A percentile compares a stretch with the other conserved stretches of the same genome.
Evolutionary conservation across 2,329 filamentous ascomycete species (phyloP).

Genomic region (Colletotrichum cereale): DNA sequence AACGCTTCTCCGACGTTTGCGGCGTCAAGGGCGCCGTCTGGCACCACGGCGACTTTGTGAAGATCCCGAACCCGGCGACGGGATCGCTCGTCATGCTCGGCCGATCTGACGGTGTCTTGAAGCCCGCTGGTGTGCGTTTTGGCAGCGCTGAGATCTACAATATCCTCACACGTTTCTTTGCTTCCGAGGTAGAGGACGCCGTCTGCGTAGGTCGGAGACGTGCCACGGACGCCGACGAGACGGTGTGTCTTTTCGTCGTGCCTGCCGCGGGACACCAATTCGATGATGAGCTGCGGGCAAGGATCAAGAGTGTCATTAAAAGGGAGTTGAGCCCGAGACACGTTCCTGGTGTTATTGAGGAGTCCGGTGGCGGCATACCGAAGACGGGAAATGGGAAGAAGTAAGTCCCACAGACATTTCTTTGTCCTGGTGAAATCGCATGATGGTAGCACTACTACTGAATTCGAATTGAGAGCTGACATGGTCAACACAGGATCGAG

Average conservation of each 20-base stretch:
- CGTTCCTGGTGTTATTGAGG: slow-evolving; percentile 85
- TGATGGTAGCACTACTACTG: background rate
- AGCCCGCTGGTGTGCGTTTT: slow-evolving; percentile 91
- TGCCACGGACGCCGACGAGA: slow-evolving; percentile 81
- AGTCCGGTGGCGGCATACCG: slow-evolving; percentile 84
- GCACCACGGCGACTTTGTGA: slow-evolving; percentile 96
- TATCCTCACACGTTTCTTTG: slow-evolving; percentile 86
- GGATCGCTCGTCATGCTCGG: slow-evolving; percentile 92
- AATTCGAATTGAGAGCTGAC: background rate
- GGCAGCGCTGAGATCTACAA: slow-evolving; percentile 98
- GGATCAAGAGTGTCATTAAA: slow-evolving; percentile 77
- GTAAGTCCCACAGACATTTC: slow-evolving; percentile 60
- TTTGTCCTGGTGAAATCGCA: background rate
- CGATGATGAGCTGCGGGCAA: slow-evolving; percentile 67
- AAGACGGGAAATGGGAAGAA: slow-evolving; percentile 97
- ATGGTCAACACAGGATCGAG: slow-evolving; percentile 73
- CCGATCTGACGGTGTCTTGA: slow-evolving; percentile 91
- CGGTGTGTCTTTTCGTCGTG: slow-evolving; percentile 89
- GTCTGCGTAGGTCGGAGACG: slow-evolving; percentile 86
- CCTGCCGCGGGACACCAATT: slow-evolving; percentile 73
- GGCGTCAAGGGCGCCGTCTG: slow-evolving; percentile 68
- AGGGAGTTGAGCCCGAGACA: slow-evolving; percentile 88
- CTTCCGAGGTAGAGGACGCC: slow-evolving; percentile 82
- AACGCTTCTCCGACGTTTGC: slow-evolving; percentile 72
- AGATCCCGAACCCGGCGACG: slow-evolving; percentile 73